A percentile compares a stretch with the other conserved stretches of the same genome.
Evolutionary conservation across 2,329 filamentous ascomycete species (phyloP).

Genomic region (Triangularia verruculosa): DNA sequence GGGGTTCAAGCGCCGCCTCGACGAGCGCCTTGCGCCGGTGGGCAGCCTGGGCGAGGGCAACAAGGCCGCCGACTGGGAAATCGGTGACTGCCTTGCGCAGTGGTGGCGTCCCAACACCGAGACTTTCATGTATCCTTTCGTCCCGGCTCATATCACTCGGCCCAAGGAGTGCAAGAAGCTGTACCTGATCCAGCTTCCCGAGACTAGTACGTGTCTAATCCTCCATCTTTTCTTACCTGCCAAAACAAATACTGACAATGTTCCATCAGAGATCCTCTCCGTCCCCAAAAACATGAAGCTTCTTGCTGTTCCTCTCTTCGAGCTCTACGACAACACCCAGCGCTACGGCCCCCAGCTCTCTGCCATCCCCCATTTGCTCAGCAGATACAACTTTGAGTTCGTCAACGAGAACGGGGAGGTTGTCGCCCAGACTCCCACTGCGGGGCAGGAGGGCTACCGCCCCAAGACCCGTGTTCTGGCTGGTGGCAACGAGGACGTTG

Average conservation of each 20-base stretch:
- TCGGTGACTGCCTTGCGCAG: conserved; percentile 91
- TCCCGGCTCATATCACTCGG: conserved; percentile 90
- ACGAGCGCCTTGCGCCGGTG: conserved; percentile 91
- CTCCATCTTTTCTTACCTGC: neutral
- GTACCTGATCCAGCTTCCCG: conserved; percentile 92
- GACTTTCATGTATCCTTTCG: conserved; percentile 99
- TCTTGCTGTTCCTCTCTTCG: conserved; percentile 91
- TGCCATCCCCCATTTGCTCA: conserved; percentile 91
- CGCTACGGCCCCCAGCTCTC: conserved; percentile 94
- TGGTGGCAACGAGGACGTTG: conserved; percentile 54
- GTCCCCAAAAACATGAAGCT: conserved; percentile 99
- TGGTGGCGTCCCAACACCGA: conserved; percentile 99
- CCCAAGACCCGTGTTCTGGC: conserved; percentile 66
- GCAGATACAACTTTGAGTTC: conserved; percentile 96
- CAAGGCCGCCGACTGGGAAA: conserved; percentile 83
- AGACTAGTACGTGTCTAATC: conserved; percentile 64
- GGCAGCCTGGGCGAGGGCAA: conserved; percentile 81
- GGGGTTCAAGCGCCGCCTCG: conserved; percentile 90
- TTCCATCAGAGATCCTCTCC: conserved; percentile 73
- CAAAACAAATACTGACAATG: conserved; percentile 28
- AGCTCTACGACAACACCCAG: conserved; percentile 95
- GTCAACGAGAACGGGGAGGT: conserved; percentile 90
- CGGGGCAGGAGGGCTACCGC: conserved; percentile 54
- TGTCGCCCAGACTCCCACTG: conserved; percentile 78
- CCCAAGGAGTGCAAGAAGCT: conserved; percentile 99